Percentiles rank a stretch among this genome's conserved stretches.
Evolutionary conservation across 768 basidiomycete genomes (phyloP).

Genomic region (Serendipita sp.): DNA sequence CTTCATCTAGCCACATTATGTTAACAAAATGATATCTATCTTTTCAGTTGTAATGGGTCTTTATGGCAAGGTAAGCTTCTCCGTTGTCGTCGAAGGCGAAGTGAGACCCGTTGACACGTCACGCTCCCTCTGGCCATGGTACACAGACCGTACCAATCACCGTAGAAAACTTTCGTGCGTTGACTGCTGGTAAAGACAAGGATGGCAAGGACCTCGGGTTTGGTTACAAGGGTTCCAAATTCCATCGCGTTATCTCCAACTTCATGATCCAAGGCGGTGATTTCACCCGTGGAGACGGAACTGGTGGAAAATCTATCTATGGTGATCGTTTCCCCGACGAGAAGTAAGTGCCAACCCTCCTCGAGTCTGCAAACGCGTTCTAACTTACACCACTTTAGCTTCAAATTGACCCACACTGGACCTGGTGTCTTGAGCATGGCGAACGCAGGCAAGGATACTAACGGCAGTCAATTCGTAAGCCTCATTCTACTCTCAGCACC

Average conservation of each 20-base stretch:
- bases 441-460: slow-evolving; percentile 65
- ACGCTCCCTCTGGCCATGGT: neutral
- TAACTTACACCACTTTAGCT: slow-evolving; percentile 55
- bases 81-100: neutral
- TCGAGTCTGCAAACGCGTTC: neutral
- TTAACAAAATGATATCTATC: slow-evolving; percentile 6
- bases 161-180: slow-evolving; percentile 91
- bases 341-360: slow-evolving; percentile 2
- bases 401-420: slow-evolving; percentile 89
- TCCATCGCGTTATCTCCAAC: slow-evolving; percentile 90
- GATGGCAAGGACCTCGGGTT: slow-evolving; percentile 63
- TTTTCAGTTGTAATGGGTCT: slow-evolving; percentile 66
- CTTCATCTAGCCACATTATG: neutral
- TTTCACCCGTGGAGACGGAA: slow-evolving; percentile 57
- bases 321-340: slow-evolving; percentile 24
- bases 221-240: slow-evolving; percentile 89
- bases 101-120: neutral
- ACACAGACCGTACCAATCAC: slow-evolving; percentile 85
- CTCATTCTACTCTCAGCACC: slow-evolving; percentile 7
- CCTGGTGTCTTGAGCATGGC: slow-evolving; percentile 58
- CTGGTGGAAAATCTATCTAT: slow-evolving; percentile 51
- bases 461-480: slow-evolving; percentile 77
- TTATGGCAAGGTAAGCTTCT: slow-evolving; percentile 59
- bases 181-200: slow-evolving; percentile 70
- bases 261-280: slow-evolving; percentile 44